Percentiles rank a stretch among this genome's conserved stretches.
These are phyloP conservation scores for Friedmanniomyces simplex DNA, from an alignment of 495 filamentous ascomycete species.

Conservation along the genomic window DNA sequence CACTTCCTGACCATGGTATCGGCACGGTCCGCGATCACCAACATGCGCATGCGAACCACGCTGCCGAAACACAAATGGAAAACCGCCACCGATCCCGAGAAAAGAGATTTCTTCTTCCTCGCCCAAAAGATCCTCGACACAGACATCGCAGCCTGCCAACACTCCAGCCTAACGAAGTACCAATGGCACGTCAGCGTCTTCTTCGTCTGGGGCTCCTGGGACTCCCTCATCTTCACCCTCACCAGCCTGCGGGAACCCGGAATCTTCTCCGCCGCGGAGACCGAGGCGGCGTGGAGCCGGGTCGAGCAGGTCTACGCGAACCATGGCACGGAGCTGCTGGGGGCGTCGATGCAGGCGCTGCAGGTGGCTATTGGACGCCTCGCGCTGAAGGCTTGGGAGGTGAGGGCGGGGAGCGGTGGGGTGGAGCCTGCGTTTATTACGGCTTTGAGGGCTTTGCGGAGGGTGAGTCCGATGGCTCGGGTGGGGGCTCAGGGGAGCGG, in stretches of 20 bases:
- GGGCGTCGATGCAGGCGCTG: background rate
- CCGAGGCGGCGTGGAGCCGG: background rate
- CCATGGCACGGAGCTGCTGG: background rate
- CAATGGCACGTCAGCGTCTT: background rate
- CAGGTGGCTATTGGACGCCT: background rate
- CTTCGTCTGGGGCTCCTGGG: background rate
- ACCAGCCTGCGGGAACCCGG: background rate
- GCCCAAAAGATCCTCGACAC: background rate
- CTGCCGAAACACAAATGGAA: background rate
- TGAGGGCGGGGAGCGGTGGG: background rate
- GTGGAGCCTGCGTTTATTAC: background rate
- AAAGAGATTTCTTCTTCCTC: background rate
- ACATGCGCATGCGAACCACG: conserved; percentile 6
- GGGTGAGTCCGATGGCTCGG: background rate
- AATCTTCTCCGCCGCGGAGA: background rate
- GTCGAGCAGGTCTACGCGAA: background rate
- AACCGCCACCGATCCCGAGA: background rate
- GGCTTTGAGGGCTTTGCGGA: background rate
- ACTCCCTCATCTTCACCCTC: background rate
- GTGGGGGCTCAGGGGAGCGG: background rate
- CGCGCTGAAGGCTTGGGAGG: background rate
- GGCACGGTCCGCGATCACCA: background rate
- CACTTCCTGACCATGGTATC: conserved; percentile 9
- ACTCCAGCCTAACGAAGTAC: background rate
- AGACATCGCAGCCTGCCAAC: background rate